Evolutionary conservation across 768 basidiomycete species (phyloP).

Genomic region (Rhizopogon roseolus): DNA sequence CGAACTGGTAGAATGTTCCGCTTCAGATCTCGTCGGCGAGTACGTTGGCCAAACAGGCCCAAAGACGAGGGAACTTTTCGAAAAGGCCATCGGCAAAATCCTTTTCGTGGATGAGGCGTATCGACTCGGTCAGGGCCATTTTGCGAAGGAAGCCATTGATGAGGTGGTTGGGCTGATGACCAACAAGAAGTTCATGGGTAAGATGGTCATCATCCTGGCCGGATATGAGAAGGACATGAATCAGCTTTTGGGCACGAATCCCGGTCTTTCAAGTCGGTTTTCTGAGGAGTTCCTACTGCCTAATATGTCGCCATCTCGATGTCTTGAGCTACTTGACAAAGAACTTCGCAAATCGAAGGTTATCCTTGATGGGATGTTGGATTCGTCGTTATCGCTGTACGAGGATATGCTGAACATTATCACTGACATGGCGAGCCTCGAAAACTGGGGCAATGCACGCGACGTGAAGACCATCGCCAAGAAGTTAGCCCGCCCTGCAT

Average conservation of each 20-base stretch:
- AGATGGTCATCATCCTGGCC: slow-evolving; percentile 63
- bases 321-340: slow-evolving; percentile 44
- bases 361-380: slow-evolving; percentile 29
- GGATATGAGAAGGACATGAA: slow-evolving; percentile 72
- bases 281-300: slow-evolving; percentile 55
- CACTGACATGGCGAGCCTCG: slow-evolving; percentile 35
- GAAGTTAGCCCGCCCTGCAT: slow-evolving; percentile 38
- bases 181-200: slow-evolving; percentile 48
- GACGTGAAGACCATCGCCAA: slow-evolving; percentile 54
- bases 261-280: slow-evolving; percentile 65
- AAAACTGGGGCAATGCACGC: slow-evolving; percentile 67
- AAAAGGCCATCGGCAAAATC: slow-evolving; percentile 62
- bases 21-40: slow-evolving; percentile 63
- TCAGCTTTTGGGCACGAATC: slow-evolving; percentile 49
- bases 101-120: slow-evolving; percentile 75
- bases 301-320: slow-evolving; percentile 45
- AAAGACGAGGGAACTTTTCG: slow-evolving; percentile 53
- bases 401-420: slow-evolving; percentile 35
- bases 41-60: slow-evolving; percentile 73
- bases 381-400: slow-evolving; percentile 25
- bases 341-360: slow-evolving; percentile 43
- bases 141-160: slow-evolving; percentile 68
- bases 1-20: slow-evolving; percentile 64
- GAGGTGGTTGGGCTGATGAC: slow-evolving; percentile 65
- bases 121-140: slow-evolving; percentile 53